These are phyloP conservation scores for Cordia subcordata DNA, from an alignment of 257 asterid species.

Conservation along the genomic window DNA sequence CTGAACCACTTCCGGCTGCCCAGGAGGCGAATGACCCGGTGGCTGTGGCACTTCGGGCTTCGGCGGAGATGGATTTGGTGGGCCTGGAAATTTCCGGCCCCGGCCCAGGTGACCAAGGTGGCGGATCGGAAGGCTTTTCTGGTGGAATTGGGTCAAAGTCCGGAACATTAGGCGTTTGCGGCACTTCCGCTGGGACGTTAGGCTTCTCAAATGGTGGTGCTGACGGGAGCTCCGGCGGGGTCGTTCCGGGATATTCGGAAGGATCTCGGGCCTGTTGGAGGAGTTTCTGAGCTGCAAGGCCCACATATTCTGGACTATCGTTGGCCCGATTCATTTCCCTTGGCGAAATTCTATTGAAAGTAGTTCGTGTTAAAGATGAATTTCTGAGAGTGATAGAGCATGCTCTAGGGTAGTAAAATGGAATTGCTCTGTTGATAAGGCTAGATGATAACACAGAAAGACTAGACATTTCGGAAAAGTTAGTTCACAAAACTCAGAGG, in stretches of 20 bases:
- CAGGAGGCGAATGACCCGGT: slow-evolving; percentile 32
- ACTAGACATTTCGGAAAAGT: slow-evolving; percentile 32
- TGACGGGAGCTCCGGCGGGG: slow-evolving; percentile 45
- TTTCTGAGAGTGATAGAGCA: background rate
- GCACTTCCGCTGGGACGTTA: slow-evolving; percentile 32
- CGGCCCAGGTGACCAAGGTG: slow-evolving; percentile 35
- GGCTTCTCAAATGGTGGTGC: slow-evolving; percentile 33
- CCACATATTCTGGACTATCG: background rate
- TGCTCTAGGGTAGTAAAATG: slow-evolving; percentile 7
- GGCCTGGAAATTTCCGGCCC: slow-evolving; percentile 37
- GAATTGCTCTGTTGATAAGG: slow-evolving; percentile 23
- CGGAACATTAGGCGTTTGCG: slow-evolving; percentile 34
- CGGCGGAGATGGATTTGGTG: slow-evolving; percentile 38
- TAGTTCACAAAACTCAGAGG: background rate
- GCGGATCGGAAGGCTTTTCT: slow-evolving; percentile 42
- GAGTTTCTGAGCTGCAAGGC: slow-evolving; percentile 12
- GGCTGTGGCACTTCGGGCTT: slow-evolving; percentile 37
- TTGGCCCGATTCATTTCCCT: slow-evolving; percentile 1
- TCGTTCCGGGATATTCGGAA: slow-evolving; percentile 21
- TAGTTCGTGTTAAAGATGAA: background rate
- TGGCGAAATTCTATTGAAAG: background rate
- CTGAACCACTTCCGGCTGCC: slow-evolving; percentile 47
- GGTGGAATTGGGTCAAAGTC: slow-evolving; percentile 56
- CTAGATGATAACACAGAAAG: slow-evolving; percentile 27
- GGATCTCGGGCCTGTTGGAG: slow-evolving; percentile 30